Evolutionary conservation across 2,329 filamentous ascomycete species (phyloP), one percentile per base, ranked within the genome.

Genomic region (Fusarium sp.): DNA sequence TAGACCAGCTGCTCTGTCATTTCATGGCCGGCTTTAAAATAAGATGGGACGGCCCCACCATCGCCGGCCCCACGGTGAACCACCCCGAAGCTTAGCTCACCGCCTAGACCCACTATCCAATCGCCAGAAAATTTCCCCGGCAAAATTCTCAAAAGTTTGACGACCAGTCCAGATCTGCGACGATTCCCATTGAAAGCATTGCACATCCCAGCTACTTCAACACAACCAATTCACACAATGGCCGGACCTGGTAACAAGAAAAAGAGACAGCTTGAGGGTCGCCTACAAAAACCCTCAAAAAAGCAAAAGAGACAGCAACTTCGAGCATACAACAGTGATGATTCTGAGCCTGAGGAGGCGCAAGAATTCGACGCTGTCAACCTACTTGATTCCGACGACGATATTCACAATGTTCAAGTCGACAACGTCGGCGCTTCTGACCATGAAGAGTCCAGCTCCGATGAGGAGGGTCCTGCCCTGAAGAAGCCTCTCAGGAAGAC

Each of bases 341-440:
- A 83, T 60, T 84, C 83, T n/a, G 84, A 83, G 37, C 77, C 79
- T n/a, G 80, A 80, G 10, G 75, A 80, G 7, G 77, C 78, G 31
- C 74, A 82, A 49, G 79, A 80, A 53, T 86, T 86, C 74, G 77
- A 82, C 31, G 82, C 85, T 3, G 83, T 86, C 65, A 82, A 87
- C 68, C 79, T 88, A 16, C 80, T 87, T 50, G 85, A 87, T 73
- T 87, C 85, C 7, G 86, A 88, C 70, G 85, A 88, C 57, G 85
- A 87, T 55, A 81, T 88, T 53, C 82, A 86, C 71, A 84, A 87
- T 69, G 83, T 83, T 41, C 75, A 77, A 8, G 84, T 83, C 18
- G 86, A 88, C 62, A 84, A 87, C 41, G 80, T 82, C 41, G 80
- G 78, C 11, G 77, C 72, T 15, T 81, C 80, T 0, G 81, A 77